Percentiles rank a stretch among this genome's conserved stretches.
Conservation (phyloP, 352 stramenopile genomes). For the Globisporangium polare region DNA sequence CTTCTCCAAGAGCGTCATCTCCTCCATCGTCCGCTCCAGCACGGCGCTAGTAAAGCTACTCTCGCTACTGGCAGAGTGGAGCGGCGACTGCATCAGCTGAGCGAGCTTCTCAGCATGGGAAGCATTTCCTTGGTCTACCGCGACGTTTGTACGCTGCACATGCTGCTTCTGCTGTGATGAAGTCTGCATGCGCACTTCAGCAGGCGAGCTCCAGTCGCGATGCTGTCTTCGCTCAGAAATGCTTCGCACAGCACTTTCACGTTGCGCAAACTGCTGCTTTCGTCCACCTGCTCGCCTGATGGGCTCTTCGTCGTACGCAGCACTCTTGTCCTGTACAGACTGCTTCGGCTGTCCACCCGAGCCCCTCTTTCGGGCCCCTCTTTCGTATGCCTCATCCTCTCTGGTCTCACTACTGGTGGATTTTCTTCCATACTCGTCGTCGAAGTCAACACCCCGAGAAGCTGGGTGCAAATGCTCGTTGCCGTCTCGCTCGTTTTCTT, state of each 20-base stretch:
- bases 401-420: background rate
- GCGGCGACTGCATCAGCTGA: slow-evolving; percentile 15
- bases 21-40: slow-evolving; percentile 51
- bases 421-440: background rate
- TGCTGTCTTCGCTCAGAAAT: background rate
- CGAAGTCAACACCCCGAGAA: background rate
- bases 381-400: background rate
- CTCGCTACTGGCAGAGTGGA: slow-evolving; percentile 25
- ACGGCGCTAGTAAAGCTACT: slow-evolving; percentile 39
- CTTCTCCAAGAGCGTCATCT: slow-evolving; percentile 62
- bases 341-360: background rate
- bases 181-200: background rate
- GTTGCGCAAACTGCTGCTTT: background rate
- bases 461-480: background rate
- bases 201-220: background rate
- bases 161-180: background rate
- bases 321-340: no score
- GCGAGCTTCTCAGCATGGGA: slow-evolving; percentile 3
- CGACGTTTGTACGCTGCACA: background rate
- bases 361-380: background rate
- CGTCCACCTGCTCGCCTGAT: no score
- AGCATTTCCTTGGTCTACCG: background rate
- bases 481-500: background rate
- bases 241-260: no score
- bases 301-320: no score